Evolutionary conservation across 139 green algal species (phyloP).

Genomic region (Tetraselmis chui): DNA sequence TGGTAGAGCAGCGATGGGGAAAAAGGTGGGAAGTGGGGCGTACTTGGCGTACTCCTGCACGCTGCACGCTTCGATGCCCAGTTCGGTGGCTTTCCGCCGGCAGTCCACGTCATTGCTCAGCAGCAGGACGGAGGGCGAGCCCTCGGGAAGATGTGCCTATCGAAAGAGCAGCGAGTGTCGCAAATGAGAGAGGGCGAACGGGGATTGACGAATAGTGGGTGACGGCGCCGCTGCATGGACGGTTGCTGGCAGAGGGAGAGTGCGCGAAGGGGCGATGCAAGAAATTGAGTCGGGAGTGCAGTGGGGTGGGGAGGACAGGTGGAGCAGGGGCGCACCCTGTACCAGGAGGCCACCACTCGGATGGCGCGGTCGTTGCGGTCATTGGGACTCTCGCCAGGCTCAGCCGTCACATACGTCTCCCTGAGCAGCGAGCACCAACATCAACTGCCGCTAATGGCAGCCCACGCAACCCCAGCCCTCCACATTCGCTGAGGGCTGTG

Average conservation of each 20-base stretch:
- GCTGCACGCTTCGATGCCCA: slow-evolving; percentile 56
- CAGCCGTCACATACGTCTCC: slow-evolving; percentile 63
- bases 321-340: slow-evolving; percentile 22
- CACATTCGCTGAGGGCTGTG: neutral
- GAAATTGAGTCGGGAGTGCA: no score
- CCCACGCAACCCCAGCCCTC: no score
- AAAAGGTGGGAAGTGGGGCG: neutral
- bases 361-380: slow-evolving; percentile 99
- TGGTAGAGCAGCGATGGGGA: neutral
- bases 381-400: slow-evolving; percentile 77
- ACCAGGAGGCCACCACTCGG: slow-evolving; percentile 76
- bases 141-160: slow-evolving; percentile 14
- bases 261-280: no score
- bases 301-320: no score
- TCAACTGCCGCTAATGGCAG: no score
- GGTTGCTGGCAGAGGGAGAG: no score
- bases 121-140: slow-evolving; percentile 50
- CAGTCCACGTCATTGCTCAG: slow-evolving; percentile 87
- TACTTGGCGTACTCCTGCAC: slow-evolving; percentile 33
- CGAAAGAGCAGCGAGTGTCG: no score
- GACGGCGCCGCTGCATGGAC: no score
- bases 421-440: no score
- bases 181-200: no score
- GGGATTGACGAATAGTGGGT: no score
- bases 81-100: slow-evolving; percentile 46